Conservation (phyloP, 164 flowering plant species). For the Nelumbo lutea region DNA sequence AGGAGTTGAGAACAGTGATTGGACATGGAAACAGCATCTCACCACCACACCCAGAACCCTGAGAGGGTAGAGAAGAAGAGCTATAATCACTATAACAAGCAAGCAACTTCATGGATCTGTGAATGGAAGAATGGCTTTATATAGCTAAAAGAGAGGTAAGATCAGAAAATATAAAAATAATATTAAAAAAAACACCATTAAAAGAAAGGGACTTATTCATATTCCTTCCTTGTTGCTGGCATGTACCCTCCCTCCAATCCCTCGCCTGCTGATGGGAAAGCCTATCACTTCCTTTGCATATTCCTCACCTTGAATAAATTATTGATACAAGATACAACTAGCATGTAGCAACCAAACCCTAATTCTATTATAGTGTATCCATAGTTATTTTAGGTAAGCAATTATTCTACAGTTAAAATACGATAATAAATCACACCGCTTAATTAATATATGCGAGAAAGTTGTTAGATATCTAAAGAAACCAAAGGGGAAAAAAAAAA, state of each 20-base stretch:
- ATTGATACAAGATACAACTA: background rate
- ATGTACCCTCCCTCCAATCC: background rate
- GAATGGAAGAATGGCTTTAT: conserved; percentile 18
- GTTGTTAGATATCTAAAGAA: background rate
- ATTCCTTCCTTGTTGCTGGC: background rate
- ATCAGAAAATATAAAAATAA: conserved; percentile 1
- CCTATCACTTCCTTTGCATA: background rate
- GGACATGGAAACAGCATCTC: background rate
- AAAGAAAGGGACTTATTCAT: conserved; percentile 13
- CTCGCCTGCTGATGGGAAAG: background rate
- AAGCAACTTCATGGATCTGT: conserved; percentile 13
- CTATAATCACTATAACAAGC: background rate
- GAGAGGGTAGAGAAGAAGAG: background rate
- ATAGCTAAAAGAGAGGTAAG: conserved; percentile 16
- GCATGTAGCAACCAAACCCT: conserved; percentile 3
- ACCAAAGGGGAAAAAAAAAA: background rate
- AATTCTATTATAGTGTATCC: background rate
- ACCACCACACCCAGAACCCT: background rate
- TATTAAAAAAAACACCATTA: background rate
- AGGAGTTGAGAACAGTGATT: background rate
- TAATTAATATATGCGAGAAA: too few species aligned
- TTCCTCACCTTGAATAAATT: background rate
- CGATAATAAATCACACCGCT: too few species aligned
- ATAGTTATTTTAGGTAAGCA: background rate
- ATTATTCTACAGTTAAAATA: too few species aligned